These are phyloP conservation scores for Apiotrichum montevideense DNA, from an alignment of 1,284 basidiomycete species.

Conservation along the genomic window DNA sequence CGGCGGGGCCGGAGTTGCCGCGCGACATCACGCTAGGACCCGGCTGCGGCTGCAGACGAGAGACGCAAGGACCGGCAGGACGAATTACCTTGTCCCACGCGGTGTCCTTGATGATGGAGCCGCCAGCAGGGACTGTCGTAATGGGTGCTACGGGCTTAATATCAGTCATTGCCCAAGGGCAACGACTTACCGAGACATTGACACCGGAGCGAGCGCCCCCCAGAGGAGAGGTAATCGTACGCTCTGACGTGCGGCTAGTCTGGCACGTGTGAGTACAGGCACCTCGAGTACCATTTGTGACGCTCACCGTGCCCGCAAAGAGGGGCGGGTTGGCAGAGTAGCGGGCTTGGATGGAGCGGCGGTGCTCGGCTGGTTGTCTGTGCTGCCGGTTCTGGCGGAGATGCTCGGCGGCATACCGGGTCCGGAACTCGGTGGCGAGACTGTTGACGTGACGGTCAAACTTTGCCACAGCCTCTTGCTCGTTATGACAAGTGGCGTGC, in stretches of 20 bases:
- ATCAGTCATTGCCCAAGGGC: neutral
- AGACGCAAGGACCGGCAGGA: neutral
- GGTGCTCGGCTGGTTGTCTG: neutral
- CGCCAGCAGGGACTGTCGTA: neutral
- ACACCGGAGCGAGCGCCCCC: neutral
- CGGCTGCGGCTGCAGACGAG: neutral
- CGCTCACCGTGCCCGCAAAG: neutral
- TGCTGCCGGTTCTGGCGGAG: neutral
- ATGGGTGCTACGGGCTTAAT: neutral
- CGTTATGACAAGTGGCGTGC: neutral
- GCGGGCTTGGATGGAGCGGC: neutral
- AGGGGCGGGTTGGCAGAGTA: slow-evolving; percentile 1
- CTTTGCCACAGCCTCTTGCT: neutral
- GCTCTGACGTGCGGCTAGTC: neutral
- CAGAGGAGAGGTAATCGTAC: neutral
- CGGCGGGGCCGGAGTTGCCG: too few species aligned
- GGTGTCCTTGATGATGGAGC: neutral
- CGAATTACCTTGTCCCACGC: neutral
- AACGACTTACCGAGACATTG: neutral
- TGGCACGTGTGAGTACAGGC: neutral
- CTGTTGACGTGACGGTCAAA: slow-evolving; percentile 1
- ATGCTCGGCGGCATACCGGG: neutral
- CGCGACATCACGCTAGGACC: too few species aligned
- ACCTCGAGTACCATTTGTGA: neutral
- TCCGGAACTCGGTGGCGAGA: slow-evolving; percentile 1